phyloP scores from a whole-genome alignment of 176 grass and related monocot species.

The Hsuehochloa calcarea region DNA sequence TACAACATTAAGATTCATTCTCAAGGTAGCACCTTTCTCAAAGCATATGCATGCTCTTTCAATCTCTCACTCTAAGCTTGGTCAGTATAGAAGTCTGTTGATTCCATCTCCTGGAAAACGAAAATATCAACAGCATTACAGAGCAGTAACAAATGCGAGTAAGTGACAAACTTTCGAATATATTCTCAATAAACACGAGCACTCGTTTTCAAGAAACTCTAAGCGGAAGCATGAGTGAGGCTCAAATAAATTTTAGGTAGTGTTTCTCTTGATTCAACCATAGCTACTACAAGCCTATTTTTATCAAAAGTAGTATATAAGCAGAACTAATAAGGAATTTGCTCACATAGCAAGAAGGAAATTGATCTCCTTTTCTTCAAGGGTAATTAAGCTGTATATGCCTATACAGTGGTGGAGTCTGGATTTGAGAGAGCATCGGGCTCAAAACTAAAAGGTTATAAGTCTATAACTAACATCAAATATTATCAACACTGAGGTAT shows the following conservation, averaged over 20 bases:
- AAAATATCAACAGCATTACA: slow-evolving; percentile 4
- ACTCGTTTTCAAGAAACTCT: background rate
- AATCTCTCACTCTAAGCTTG: slow-evolving; percentile 69
- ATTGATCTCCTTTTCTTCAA: background rate
- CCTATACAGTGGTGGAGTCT: too few species aligned
- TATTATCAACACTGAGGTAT: too few species aligned
- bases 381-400: background rate
- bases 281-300: background rate
- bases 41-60: slow-evolving; percentile 70
- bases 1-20: background rate
- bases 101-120: slow-evolving; percentile 47
- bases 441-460: too few species aligned
- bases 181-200: background rate
- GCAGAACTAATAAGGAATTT: background rate
- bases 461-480: too few species aligned
- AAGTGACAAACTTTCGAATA: background rate
- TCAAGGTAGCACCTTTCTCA: slow-evolving; percentile 70
- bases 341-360: background rate
- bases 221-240: background rate
- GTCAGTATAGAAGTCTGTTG: slow-evolving; percentile 48
- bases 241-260: slow-evolving; percentile 4
- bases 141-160: background rate
- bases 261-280: background rate
- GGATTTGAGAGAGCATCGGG: too few species aligned
- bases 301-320: background rate